Base-by-base conservation (phyloP, 768 basidiomycete species). In the Boletus barrowsii region DNA sequence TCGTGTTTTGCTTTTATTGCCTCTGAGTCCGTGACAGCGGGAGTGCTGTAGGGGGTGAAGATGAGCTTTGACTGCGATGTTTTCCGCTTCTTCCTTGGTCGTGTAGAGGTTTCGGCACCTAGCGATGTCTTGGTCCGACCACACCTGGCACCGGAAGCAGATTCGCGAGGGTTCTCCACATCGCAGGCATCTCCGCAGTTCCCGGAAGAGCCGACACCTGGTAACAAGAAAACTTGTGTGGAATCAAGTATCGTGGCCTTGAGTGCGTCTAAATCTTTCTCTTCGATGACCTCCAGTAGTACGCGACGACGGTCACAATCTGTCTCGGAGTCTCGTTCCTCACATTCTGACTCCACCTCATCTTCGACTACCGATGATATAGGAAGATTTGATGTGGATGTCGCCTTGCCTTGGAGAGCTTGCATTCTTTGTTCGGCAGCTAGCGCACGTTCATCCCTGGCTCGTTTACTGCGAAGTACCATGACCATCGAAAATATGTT, bases 361-460 rank as follows among this genome's bases (percentile, higher is more conserved):
- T 59, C 33, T 53, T 51, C 36, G 56, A 54, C 10, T 51, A 56
- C 35, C 55, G 64, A n/a, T 55, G 70, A 42, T 71, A 20, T 29
- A 15, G 36, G 33, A 51, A 36, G 18, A 10, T n/a, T 36, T 30
- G 54, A 58, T 40, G 56, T 43, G 35, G 61, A 51, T 17, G 40
- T 41, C n/a, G 4, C 30, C 30, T 65, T 48, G 37, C 65, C 66
- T 66, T 79, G 76, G 43, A 84, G 62, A 10, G 76, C 74, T 46
- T 69, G 70, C 13, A 88, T 48, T 33, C 91, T 78, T 20, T 73
- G 75, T 69, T 93, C 88, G 8, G 80, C 82, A n/a, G 90, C 90
- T 35, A 83, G 59, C 2, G 88, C 90, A 52, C 90, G 79, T 65
- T 90, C 88, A 59, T 90, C 89, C 54, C 90, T 74, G 14, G 89